Conservation (phyloP, 768 basidiomycete species). For the Hydnomerulius pinastri region DNA sequence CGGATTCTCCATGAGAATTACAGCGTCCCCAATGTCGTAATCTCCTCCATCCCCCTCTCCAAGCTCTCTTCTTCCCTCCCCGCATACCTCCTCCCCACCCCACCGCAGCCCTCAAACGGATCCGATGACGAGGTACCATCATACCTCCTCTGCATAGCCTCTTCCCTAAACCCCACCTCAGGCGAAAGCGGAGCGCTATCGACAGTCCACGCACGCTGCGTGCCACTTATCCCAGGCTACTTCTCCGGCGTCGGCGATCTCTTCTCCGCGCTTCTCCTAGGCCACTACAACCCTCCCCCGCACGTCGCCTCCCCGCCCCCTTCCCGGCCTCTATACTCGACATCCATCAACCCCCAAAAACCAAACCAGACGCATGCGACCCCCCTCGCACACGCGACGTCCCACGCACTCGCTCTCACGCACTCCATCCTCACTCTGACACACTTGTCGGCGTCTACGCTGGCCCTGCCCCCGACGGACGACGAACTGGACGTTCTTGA, state of each 20-base stretch:
- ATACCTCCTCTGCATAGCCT: slow-evolving; percentile 81
- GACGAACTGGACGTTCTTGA: slow-evolving; percentile 71
- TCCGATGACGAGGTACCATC: slow-evolving; percentile 29
- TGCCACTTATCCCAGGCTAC: slow-evolving; percentile 85
- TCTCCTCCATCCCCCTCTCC: slow-evolving; percentile 81
- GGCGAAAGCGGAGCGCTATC: slow-evolving; percentile 29
- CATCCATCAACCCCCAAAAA: slow-evolving; percentile 18
- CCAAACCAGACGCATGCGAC: slow-evolving; percentile 27
- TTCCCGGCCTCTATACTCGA: slow-evolving; percentile 4
- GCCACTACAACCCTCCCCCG: slow-evolving; percentile 56
- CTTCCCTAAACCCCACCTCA: slow-evolving; percentile 43
- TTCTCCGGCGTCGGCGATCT: slow-evolving; percentile 97
- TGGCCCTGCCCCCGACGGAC: slow-evolving; percentile 64
- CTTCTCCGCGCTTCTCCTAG: slow-evolving; percentile 90
- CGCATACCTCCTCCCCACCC: slow-evolving; percentile 39
- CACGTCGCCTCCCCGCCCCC: not conserved
- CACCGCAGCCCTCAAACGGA: not conserved
- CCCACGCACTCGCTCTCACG: slow-evolving; percentile 72
- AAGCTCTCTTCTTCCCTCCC: slow-evolving; percentile 65
- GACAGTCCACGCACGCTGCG: slow-evolving; percentile 64
- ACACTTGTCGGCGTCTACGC: slow-evolving; percentile 48
- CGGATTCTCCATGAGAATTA: slow-evolving; percentile 73
- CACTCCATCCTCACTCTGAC: slow-evolving; percentile 72
- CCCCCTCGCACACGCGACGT: slow-evolving; percentile 46
- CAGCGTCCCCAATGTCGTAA: slow-evolving; percentile 82